Conservation (phyloP, 2,329 filamentous ascomycete genomes). For the Microdochium bolleyi region DNA sequence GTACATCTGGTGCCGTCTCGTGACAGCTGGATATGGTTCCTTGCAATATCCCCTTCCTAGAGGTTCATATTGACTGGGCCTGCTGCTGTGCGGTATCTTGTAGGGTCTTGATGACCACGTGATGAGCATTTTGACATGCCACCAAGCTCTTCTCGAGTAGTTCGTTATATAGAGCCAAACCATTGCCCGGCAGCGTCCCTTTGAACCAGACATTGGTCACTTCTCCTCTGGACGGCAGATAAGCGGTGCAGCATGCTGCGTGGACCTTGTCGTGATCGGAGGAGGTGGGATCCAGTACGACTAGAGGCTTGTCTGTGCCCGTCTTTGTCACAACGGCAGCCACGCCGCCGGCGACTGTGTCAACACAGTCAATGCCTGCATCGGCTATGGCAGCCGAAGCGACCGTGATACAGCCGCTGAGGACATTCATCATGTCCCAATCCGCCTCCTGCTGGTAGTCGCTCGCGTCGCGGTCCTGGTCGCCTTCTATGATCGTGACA, state of each 20-base stretch:
- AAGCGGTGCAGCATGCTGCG: slow-evolving; percentile 84
- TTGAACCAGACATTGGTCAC: slow-evolving; percentile 94
- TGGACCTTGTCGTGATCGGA: slow-evolving; percentile 70
- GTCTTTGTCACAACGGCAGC: slow-evolving; percentile 61
- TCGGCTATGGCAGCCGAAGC: slow-evolving; percentile 89
- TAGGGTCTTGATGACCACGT: slow-evolving; percentile 29
- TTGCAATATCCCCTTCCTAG: not conserved
- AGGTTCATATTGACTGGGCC: slow-evolving; percentile 11
- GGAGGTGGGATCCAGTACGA: slow-evolving; percentile 75
- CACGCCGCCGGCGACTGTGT: slow-evolving; percentile 82
- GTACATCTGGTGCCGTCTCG: too few species aligned
- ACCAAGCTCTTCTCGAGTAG: slow-evolving; percentile 31
- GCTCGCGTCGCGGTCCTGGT: slow-evolving; percentile 60
- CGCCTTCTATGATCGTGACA: slow-evolving; percentile 86
- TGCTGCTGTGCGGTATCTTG: slow-evolving; percentile 24
- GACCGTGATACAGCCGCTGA: slow-evolving; percentile 88
- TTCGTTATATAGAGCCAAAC: slow-evolving; percentile 28
- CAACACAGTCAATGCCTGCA: slow-evolving; percentile 92
- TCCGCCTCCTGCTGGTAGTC: slow-evolving; percentile 49
- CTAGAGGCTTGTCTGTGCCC: slow-evolving; percentile 24
- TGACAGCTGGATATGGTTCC: too few species aligned
- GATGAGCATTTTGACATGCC: slow-evolving; percentile 32
- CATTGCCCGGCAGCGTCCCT: slow-evolving; percentile 47
- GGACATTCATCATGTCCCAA: slow-evolving; percentile 86
- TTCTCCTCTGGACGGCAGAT: slow-evolving; percentile 79